These are phyloP conservation scores for Ophiocordyceps camponoti-floridani DNA, from an alignment of 2,329 filamentous ascomycete genomes.

Conservation along the genomic window DNA sequence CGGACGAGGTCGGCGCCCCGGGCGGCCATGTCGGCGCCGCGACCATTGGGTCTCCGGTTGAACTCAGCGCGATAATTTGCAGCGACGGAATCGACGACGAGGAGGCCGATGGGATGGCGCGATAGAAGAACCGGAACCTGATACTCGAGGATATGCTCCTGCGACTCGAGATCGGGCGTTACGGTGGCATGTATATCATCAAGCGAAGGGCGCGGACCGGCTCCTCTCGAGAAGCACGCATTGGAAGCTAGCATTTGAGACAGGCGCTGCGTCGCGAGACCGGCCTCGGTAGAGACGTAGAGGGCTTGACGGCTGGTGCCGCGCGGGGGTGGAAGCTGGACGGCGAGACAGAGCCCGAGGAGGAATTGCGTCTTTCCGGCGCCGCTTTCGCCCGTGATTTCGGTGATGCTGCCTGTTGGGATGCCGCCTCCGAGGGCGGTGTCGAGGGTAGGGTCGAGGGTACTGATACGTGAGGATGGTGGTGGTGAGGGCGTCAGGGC, in stretches of 20 bases:
- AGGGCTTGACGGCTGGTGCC: conserved; percentile 60
- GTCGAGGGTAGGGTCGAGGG: conserved; percentile 60
- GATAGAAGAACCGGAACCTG: conserved; percentile 76
- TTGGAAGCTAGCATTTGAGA: conserved; percentile 58
- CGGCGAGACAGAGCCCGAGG: conserved; percentile 64
- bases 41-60: conserved; percentile 30
- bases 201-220: conserved; percentile 37
- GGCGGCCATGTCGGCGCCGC: conserved; percentile 47
- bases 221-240: conserved; percentile 1
- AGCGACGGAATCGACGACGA: conserved; percentile 82
- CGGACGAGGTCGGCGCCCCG: conserved; percentile 62
- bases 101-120: conserved; percentile 58
- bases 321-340: conserved; percentile 58
- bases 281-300: conserved; percentile 86
- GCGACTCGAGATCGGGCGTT: conserved; percentile 78
- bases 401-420: conserved; percentile 63
- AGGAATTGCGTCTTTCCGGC: conserved; percentile 92
- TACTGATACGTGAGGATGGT: conserved; percentile 42
- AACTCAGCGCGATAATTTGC: conserved; percentile 93
- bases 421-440: conserved; percentile 57
- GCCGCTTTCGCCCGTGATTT: conserved; percentile 84
- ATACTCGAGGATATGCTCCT: conserved; percentile 86
- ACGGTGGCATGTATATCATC: conserved; percentile 64
- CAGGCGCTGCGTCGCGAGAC: conserved; percentile 66
- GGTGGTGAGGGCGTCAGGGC: not conserved